Conservation (phyloP, 805 yeast genomes). For the Suhomyces sp. region DNA sequence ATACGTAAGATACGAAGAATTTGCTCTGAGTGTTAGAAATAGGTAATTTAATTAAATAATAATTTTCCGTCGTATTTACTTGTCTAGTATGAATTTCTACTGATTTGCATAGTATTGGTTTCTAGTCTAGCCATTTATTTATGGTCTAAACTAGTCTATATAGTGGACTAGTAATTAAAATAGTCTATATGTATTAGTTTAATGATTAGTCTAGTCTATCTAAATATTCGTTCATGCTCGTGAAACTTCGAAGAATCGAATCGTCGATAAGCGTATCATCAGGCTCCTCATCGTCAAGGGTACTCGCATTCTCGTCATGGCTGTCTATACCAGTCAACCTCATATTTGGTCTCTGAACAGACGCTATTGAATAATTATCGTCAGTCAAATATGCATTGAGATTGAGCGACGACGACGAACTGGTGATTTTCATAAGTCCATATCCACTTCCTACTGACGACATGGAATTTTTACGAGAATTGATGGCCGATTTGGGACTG, state of each 20-base stretch:
- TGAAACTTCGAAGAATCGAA: background rate
- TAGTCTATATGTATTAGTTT: too few relatives aligned
- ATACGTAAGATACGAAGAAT: too few relatives aligned
- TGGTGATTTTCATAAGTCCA: conserved; percentile 32
- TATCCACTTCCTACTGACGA: conserved; percentile 17
- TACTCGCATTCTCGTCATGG: background rate
- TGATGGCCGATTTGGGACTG: background rate
- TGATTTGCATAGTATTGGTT: too few relatives aligned
- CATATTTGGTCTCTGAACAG: background rate
- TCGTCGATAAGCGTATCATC: conserved; percentile 5
- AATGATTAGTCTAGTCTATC: conserved; percentile 1
- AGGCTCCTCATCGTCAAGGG: conserved; percentile 2
- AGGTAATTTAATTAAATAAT: too few relatives aligned
- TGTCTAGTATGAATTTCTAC: too few relatives aligned
- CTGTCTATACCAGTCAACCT: background rate
- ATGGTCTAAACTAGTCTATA: too few relatives aligned
- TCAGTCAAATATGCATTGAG: conserved; percentile 43
- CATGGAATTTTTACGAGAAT: conserved; percentile 28
- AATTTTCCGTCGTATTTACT: too few relatives aligned
- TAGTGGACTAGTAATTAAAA: too few relatives aligned
- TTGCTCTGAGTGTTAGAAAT: too few relatives aligned
- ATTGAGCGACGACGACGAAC: conserved; percentile 40
- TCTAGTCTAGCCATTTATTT: too few relatives aligned
- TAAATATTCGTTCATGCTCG: conserved; percentile 6
- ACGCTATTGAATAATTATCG: conserved; percentile 13